Evolutionary conservation across 768 basidiomycete genomes (phyloP).

Genomic region (Psilocybe tampanensis): DNA sequence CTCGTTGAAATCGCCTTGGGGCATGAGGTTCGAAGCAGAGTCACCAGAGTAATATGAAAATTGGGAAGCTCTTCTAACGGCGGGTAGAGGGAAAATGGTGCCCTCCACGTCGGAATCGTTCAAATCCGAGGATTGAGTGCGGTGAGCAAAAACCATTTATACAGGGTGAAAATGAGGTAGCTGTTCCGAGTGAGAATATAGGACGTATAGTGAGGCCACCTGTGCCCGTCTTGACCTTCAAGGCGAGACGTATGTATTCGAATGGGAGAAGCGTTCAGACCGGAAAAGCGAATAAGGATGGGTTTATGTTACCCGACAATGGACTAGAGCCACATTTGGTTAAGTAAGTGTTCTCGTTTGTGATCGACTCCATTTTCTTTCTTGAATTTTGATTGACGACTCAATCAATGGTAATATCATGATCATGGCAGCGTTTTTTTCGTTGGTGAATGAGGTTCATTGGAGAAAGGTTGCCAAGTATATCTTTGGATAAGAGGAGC

Average conservation of each 20-base stretch:
- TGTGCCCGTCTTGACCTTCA: neutral
- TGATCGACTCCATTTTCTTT: slow-evolving; percentile 4
- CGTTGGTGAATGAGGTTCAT: no score
- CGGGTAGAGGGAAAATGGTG: neutral
- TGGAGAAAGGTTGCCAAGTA: no score
- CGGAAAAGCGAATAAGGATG: neutral
- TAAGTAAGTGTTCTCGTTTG: neutral
- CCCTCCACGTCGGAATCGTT: neutral
- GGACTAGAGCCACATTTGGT: slow-evolving; percentile 10
- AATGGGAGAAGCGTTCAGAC: neutral
- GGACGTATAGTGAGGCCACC: neutral
- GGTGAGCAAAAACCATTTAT: neutral
- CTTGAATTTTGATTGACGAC: no score
- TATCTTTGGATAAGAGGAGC: no score
- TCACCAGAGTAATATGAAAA: slow-evolving; percentile 15
- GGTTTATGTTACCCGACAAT: slow-evolving; percentile 3
- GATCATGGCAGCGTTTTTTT: no score
- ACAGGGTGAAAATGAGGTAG: neutral
- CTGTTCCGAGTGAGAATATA: neutral
- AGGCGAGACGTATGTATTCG: neutral
- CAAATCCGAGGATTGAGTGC: neutral
- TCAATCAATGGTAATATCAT: no score
- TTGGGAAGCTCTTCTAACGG: slow-evolving; percentile 12
- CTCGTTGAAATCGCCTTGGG: slow-evolving; percentile 18
- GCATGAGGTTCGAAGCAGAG: slow-evolving; percentile 18